Evolutionary conservation across 1,284 basidiomycete species (phyloP).

Genomic region (Vanrija pseudolonga): DNA sequence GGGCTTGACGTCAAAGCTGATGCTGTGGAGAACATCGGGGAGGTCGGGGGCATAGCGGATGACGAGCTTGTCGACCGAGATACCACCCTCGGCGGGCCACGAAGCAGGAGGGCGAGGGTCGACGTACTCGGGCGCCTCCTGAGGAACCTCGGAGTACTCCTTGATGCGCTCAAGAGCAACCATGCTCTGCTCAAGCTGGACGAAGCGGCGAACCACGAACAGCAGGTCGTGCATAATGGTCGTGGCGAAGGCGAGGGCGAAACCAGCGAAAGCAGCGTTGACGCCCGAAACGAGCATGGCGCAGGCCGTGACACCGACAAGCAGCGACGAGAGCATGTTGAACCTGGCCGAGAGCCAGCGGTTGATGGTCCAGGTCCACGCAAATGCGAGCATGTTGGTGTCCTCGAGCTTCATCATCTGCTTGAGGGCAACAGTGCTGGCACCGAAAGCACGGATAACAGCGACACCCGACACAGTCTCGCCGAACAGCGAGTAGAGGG

Average conservation of each 20-base stretch:
- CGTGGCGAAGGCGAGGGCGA: conserved; percentile 75
- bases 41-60: conserved; percentile 78
- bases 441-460: conserved; percentile 79
- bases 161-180: conserved; percentile 83
- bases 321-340: conserved; percentile 69
- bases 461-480: conserved; percentile 81
- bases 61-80: conserved; percentile 74
- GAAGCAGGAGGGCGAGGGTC: conserved; percentile 76
- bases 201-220: conserved; percentile 60
- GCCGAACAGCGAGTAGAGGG: conserved; percentile 85
- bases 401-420: conserved; percentile 82
- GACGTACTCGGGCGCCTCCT: conserved; percentile 73
- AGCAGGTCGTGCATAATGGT: conserved; percentile 70
- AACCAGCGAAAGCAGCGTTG: conserved; percentile 71
- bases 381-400: conserved; percentile 72
- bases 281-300: conserved; percentile 66
- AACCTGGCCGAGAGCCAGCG: conserved; percentile 59
- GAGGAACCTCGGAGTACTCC: conserved; percentile 69
- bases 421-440: conserved; percentile 69
- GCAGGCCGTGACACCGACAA: conserved; percentile 68
- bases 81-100: conserved; percentile 75
- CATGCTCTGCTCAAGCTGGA: conserved; percentile 88
- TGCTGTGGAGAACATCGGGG: conserved; percentile 76
- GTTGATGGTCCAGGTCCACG: conserved; percentile 70
- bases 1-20: conserved; percentile 72